These are phyloP conservation scores for Podospora pseudopauciseta DNA, from an alignment of 495 filamentous ascomycete genomes.

Conservation along the genomic window DNA sequence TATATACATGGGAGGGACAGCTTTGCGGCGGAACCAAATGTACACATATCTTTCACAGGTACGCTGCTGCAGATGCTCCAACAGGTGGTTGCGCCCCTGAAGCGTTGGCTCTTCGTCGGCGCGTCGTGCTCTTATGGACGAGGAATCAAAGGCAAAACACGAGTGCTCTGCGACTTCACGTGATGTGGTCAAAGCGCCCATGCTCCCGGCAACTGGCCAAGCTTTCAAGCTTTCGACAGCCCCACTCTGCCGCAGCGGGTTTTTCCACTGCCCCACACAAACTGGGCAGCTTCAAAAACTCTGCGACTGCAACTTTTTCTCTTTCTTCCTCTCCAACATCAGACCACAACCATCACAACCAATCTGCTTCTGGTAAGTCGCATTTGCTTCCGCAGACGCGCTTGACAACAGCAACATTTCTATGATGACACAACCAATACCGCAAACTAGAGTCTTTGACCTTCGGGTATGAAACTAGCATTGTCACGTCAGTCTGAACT, in stretches of 20 bases:
- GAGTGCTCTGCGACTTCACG: slow-evolving; percentile 25
- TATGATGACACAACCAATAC: slow-evolving; percentile 67
- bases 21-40: too few relatives aligned
- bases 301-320: slow-evolving; percentile 24
- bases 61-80: too few relatives aligned
- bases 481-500: slow-evolving; percentile 99
- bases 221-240: slow-evolving; percentile 5
- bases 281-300: slow-evolving; percentile 33
- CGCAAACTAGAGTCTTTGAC: slow-evolving; percentile 99
- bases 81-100: too few relatives aligned
- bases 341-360: slow-evolving; percentile 15
- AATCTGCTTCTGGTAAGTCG: slow-evolving; percentile 29
- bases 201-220: background rate
- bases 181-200: slow-evolving; percentile 12
- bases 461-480: slow-evolving; percentile 82
- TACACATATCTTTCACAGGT: too few relatives aligned
- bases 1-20: background rate
- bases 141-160: slow-evolving; percentile 13
- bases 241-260: slow-evolving; percentile 18
- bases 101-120: too few relatives aligned
- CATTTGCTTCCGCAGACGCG: slow-evolving; percentile 10
- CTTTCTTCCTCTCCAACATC: slow-evolving; percentile 17
- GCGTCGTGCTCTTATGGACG: background rate
- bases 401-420: slow-evolving; percentile 22
- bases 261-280: slow-evolving; percentile 29